Evolutionary conservation across 352 stramenopile species (phyloP), one percentile per base, ranked within the genome.

Genomic region (Phytophthora rubi): DNA sequence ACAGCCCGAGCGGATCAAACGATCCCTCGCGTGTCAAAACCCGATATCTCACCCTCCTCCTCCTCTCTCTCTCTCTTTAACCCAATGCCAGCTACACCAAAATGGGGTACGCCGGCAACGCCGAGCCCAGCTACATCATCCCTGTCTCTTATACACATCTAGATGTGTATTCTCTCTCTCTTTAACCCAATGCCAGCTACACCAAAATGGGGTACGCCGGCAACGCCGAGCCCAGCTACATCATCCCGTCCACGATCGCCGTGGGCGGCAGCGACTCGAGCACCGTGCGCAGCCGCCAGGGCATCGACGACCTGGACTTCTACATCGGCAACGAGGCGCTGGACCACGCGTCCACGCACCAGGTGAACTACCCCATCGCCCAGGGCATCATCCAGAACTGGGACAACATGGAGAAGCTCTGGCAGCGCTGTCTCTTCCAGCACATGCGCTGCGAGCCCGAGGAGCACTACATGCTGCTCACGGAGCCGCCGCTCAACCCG

Each of bases 141-240:
- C 96, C 96, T n/a, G n/a, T n/a, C n/a, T n/a, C n/a, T n/a, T n/a
- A n/a, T n/a, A n/a, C n/a, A n/a, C n/a, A n/a, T n/a, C n/a, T n/a
- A n/a, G n/a, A n/a, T n/a, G n/a, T n/a, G n/a, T n/a, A n/a, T n/a
- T 28, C 12, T 23, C 8, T 28, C 21, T 59, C 23, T 59, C 15
- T 70, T 39, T 62, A 45, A 57, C 15, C 7, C 30, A 8, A 59
- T 58, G 52, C 52, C 70, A 97, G 93, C 35, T 98, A 98, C 80
- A 98, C 96, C 47, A 99, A 99, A 83, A 97, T 99, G 84, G 96
- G 96, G 21, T 99, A 98, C 70, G 90, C 96, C 9, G 94, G 95
- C 48, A 98, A 98, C 70, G 88, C 85, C 53, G 91, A 98, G 68
- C 96, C 96, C 16, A 95, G 94, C 68, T 98, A 98, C 83, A 98